Evolutionary conservation across 306 rosid genomes (phyloP), one percentile per base, ranked within the genome.

Genomic region (Vachellia collinsii): DNA sequence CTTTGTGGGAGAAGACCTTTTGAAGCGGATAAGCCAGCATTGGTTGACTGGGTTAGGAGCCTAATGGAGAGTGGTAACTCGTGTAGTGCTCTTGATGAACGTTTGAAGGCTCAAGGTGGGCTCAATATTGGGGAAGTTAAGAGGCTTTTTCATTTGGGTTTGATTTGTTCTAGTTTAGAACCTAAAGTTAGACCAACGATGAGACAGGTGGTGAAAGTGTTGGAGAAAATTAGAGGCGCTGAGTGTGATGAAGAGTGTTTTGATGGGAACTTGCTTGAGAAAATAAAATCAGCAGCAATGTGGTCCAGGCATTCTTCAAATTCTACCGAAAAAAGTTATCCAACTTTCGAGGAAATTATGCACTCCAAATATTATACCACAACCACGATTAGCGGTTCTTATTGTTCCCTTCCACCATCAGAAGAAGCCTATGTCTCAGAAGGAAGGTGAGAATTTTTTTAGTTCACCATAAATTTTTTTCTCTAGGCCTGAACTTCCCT

Each of bases 181-280:
- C 90, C 93, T 36, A 37, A 59, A 70, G 53, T 62, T 19, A 87
- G 98, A 83, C 93, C 94, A 69, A 85, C 89, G 59, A 93, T 93
- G 88, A 86, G 87, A 72, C 90, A 91, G 74, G 91, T 90, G 48
- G 82, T 88, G 80, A 88, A 88, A 69, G 63, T 84, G 8, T 70
- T 93, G 85, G 94, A 88, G 74, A 85, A 80, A 75, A 65, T 86
- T 63, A 64, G 76, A 43, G 51, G 77, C 77, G 11, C 11, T 0
- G 87, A 77, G 73, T 80, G 74, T 74, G 68, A 77, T 11, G 83
- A 80, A 62, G 87, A 88, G 20, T 82, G 82, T 78, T 47, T 80
- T 65, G 84, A 79, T 63, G 43, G 51, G 67, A 67, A 61, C 19
- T 82, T 89, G 78, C 80, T 86, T 10, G 85, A 81, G 7, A 88